These are phyloP conservation scores for Hymenoscyphus scutula DNA, from an alignment of 2,329 filamentous ascomycete genomes.

Conservation along the genomic window DNA sequence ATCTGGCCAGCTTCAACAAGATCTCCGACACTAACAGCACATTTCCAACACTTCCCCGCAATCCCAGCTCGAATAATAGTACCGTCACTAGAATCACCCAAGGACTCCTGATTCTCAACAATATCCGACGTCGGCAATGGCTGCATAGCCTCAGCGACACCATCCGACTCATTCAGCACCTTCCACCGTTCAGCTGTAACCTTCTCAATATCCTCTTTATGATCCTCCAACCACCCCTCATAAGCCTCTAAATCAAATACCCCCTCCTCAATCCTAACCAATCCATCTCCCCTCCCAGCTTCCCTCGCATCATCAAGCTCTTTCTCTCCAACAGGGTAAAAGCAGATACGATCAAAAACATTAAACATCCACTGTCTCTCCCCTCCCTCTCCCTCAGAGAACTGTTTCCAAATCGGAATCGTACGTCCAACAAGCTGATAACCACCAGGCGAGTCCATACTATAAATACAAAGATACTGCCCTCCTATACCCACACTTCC, in stretches of 20 bases:
- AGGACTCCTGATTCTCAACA: background rate
- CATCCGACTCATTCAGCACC: slow-evolving; percentile 27
- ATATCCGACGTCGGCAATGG: slow-evolving; percentile 43
- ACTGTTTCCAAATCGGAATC: slow-evolving; percentile 39
- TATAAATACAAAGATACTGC: slow-evolving; percentile 39
- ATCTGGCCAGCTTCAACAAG: slow-evolving; percentile 46
- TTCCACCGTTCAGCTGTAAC: background rate
- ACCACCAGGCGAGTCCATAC: slow-evolving; percentile 40
- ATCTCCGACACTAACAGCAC: slow-evolving; percentile 46
- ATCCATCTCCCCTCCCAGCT: background rate
- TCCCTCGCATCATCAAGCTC: slow-evolving; percentile 21
- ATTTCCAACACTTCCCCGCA: slow-evolving; percentile 31
- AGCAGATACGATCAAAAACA: slow-evolving; percentile 39
- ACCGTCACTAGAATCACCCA: background rate
- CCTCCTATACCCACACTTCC: slow-evolving; percentile 42
- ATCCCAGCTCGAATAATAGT: slow-evolving; percentile 1
- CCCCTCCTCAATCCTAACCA: background rate
- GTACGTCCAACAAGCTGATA: slow-evolving; percentile 41
- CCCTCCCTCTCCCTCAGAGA: slow-evolving; percentile 34
- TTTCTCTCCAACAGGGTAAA: slow-evolving; percentile 37
- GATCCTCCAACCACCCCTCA: slow-evolving; percentile 3
- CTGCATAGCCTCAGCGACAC: slow-evolving; percentile 43
- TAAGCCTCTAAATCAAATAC: slow-evolving; percentile 3
- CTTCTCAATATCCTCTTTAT: background rate
- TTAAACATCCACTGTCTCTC: slow-evolving; percentile 41